Evolutionary conservation across 768 basidiomycete species (phyloP), one percentile per base, ranked within the genome.

Genomic region (Chalciporus sphaerocephalus): DNA sequence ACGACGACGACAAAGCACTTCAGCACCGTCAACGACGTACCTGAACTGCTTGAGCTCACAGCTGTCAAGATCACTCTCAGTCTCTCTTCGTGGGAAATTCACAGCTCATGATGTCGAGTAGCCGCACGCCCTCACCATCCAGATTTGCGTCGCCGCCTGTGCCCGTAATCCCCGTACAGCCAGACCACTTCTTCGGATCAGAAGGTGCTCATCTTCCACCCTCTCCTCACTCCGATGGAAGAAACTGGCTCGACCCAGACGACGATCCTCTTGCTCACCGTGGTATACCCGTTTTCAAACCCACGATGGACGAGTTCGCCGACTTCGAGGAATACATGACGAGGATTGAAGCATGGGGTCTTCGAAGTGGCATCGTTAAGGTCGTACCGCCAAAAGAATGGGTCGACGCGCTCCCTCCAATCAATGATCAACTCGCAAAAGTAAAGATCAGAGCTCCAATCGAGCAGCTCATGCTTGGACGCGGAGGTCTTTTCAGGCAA

Each of bases 211-310:
- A 64, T 10, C 52, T 72, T 0, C 78, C 79, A 2, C 80, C 77
- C 7, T 86, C 85, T 6, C 84, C 85, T 9, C 62, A 74, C 49
- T 83, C 82, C 2, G 76, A 80, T 50, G 79, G 78, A 22, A 75
- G 75, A 50, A 70, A 74, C 28, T 87, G 82, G 80, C 71, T 90
- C 25, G 78, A 81, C 53, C 90, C 90, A n/a, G 73, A 74, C 22
- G 87, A 90, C 57, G 90, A 92, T 71, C 87, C 81, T 20, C 60
- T 82, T 22, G 88, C 89, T 0, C 79, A 83, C 56, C 85, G 88
- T 39, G 96, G 95, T 28, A 95, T 98, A 37, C 96, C 95, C 5
- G 92, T 99, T 10, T 99, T 99, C 76, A 87, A 82, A 61, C 96
- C 96, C 8, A 81, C 87, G 2, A 86, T 94, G 81, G 84, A 85